phyloP scores from a whole-genome alignment of 108 stramenopile species.

The Cyclotella distinguenda region DNA sequence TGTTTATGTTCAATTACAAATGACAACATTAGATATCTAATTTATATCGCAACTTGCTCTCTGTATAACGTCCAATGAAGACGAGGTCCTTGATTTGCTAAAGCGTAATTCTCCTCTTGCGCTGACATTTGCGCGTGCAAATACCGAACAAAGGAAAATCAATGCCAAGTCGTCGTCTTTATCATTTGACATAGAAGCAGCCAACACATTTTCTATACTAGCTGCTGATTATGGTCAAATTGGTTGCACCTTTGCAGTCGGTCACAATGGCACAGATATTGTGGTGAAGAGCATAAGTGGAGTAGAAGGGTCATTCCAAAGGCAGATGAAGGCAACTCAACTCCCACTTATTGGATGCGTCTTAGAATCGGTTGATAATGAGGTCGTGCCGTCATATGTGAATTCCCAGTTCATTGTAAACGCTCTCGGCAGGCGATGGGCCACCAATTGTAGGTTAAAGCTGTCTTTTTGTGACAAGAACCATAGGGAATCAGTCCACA shows the following conservation, averaged over 20 bases:
- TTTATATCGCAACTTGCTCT: neutral
- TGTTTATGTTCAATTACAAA: neutral
- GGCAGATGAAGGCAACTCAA: conserved; percentile 36
- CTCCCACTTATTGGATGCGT: conserved; percentile 39
- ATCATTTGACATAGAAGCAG: conserved; percentile 51
- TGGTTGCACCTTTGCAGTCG: conserved; percentile 64
- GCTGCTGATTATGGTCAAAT: conserved; percentile 56
- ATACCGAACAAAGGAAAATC: conserved; percentile 21
- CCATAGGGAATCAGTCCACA: conserved; percentile 26
- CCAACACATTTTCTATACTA: conserved; percentile 67
- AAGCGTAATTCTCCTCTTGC: conserved; percentile 68
- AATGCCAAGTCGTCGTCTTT: conserved; percentile 40
- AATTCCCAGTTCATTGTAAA: conserved; percentile 64
- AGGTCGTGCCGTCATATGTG: conserved; percentile 80
- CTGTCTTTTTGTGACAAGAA: conserved; percentile 69
- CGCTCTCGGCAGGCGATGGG: conserved; percentile 79
- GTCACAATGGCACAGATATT: conserved; percentile 46
- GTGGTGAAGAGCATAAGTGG: conserved; percentile 67
- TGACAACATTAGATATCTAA: neutral
- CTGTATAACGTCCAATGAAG: neutral
- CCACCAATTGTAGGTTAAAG: conserved; percentile 57
- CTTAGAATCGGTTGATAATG: conserved; percentile 76
- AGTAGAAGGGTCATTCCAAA: conserved; percentile 68
- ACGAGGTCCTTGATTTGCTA: conserved; percentile 65
- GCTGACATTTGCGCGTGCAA: conserved; percentile 82